Percentiles rank a stretch among this genome's conserved stretches.
Evolutionary conservation across 768 basidiomycete species (phyloP).

Genomic region (Cystofilobasidium bisporidii): DNA sequence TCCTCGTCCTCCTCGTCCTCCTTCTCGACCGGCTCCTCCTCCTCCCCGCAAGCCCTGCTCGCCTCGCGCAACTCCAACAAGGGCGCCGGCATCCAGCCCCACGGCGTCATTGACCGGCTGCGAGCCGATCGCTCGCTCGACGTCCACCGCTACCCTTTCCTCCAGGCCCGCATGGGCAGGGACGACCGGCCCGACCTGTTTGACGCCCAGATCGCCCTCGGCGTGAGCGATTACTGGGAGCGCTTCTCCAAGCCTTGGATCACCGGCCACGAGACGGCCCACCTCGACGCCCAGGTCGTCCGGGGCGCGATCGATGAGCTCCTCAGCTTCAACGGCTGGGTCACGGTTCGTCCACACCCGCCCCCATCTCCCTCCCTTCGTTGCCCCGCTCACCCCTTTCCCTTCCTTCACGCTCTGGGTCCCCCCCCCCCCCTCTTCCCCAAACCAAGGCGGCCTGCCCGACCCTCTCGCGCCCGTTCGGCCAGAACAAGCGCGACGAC

Average conservation of each 20-base stretch:
- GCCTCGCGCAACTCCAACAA: conserved; percentile 31
- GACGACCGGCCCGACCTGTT: conserved; percentile 74
- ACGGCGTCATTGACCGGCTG: conserved; percentile 59
- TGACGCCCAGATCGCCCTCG: conserved; percentile 61
- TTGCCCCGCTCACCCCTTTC: neutral
- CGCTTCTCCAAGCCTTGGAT: conserved; percentile 88
- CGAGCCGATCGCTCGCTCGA: conserved; percentile 66
- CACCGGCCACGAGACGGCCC: conserved; percentile 65
- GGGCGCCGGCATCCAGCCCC: conserved; percentile 44
- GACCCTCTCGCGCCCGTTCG: conserved; percentile 86
- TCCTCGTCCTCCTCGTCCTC: conserved; percentile 8
- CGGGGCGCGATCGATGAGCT: conserved; percentile 83
- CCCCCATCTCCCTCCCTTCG: neutral
- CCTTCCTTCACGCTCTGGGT: neutral
- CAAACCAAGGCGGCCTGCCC: conserved; percentile 61
- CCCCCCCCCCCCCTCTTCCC: neutral
- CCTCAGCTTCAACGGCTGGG: conserved; percentile 95
- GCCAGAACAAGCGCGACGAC: conserved; percentile 69
- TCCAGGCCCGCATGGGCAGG: conserved; percentile 72
- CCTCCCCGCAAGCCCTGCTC: conserved; percentile 33
- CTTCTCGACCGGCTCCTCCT: conserved; percentile 29
- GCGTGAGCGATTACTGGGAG: conserved; percentile 80
- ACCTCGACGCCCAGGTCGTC: conserved; percentile 83
- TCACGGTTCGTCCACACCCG: conserved; percentile 45
- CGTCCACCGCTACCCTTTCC: conserved; percentile 74